Base-by-base conservation (phyloP, 2,329 filamentous ascomycete species). In the Chaetomium sp. region DNA sequence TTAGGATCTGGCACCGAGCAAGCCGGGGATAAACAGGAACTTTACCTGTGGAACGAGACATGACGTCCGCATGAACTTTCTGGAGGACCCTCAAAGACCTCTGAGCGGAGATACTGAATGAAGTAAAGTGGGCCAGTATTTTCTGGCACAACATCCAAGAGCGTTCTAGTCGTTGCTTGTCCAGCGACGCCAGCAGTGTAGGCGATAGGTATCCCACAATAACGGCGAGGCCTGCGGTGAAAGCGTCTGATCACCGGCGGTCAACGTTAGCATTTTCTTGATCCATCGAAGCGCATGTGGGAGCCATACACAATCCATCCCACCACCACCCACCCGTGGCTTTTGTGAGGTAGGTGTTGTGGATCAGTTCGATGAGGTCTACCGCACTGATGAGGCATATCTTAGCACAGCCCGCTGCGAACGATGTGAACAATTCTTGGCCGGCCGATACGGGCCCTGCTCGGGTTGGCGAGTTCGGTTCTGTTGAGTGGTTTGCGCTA, bases 321-420 rank as follows among this genome's bases (percentile, higher is more conserved):
- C 69, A 71, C 65, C 69, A 71, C 69, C 69, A 71, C 13, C 68
- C 69, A 5, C 62, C 68, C 7, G 67, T 66, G 8, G 57, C 62
- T 42, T 65, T 63, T 1, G 68, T 68, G 13, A 61, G 60, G 23
- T 70, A 71, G 1, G 68, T 70, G 12, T 49, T n/a, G 33, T 69
- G 62, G 13, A 69, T 67, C n/a, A 70, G 61, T 12, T 69, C 68
- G 19, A 71, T 64, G 35, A 71, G 51, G 27, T 68, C 66, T 50
- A 65, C 66, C 3, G 69, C 69, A 3, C 67, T 56, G 2, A 58
- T 53, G 12, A 71, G 57, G 13, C 69, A 71, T 19, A 69, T 65
- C 29, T 51, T 69, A 25, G 64, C 67, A 49, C 68, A 71, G 0
- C 68, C 68, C 0, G 57, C 60, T 1, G 67, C 67, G 19, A 69